Percentiles rank a stretch among this genome's conserved stretches.
phyloP scores from a whole-genome alignment of 495 filamentous ascomycete species.

The Trichoderma virens region DNA sequence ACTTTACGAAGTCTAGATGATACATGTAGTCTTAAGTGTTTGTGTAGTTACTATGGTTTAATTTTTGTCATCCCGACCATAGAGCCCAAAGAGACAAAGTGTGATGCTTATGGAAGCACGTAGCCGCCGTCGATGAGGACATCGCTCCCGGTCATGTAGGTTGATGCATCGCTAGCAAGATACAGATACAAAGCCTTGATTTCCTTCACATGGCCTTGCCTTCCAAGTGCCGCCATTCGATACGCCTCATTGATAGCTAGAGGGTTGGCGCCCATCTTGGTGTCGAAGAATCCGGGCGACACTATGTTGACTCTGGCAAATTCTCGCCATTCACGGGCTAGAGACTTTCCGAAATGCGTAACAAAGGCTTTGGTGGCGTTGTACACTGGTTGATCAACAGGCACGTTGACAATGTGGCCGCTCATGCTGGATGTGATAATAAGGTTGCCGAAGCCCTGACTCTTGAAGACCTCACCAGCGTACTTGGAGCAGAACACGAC shows the following conservation, averaged over 20 bases:
- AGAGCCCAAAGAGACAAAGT: too few relatives aligned
- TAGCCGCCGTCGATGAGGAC: conserved; percentile 49
- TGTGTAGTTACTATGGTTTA: too few relatives aligned
- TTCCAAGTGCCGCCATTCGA: conserved; percentile 16
- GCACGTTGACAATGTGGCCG: conserved; percentile 53
- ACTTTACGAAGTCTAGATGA: too few relatives aligned
- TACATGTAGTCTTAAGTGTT: too few relatives aligned
- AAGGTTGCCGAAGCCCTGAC: conserved; percentile 15
- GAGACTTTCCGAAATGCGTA: conserved; percentile 32
- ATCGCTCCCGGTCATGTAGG: conserved; percentile 59
- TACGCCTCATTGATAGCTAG: conserved; percentile 29
- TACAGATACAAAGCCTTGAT: conserved; percentile 34
- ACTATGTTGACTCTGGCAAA: conserved; percentile 62
- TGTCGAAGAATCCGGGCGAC: conserved; percentile 17
- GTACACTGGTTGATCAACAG: conserved; percentile 54
- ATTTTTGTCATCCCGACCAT: too few relatives aligned
- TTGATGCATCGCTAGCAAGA: conserved; percentile 51
- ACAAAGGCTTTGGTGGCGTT: conserved; percentile 58
- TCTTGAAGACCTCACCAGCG: conserved; percentile 43
- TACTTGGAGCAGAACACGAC: conserved; percentile 47
- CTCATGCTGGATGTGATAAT: conserved; percentile 56
- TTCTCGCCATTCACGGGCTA: conserved; percentile 65
- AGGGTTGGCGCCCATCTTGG: conserved; percentile 26
- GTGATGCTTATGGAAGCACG: conserved; percentile 14
- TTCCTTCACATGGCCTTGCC: conserved; percentile 27